Percentiles rank a stretch among this genome's conserved stretches.
Conservation (phyloP, 2,329 filamentous ascomycete species). For the Didymella arachidicola region DNA sequence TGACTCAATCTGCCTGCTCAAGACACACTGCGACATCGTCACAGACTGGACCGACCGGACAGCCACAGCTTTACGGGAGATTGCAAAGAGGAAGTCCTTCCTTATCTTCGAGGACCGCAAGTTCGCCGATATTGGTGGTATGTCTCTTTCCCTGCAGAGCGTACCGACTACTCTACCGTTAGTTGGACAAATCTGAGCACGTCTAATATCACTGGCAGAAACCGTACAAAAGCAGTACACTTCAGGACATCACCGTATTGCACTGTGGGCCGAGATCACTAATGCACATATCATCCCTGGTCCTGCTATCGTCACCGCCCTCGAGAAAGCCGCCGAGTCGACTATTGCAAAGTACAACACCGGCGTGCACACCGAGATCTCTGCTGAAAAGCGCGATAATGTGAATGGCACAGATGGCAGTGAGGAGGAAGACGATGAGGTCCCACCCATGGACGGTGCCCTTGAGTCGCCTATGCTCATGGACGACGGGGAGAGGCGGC, state of each 20-base stretch:
- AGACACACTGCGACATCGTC: constrained; percentile 69
- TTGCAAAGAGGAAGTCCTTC: constrained; percentile 59
- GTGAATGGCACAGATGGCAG: constrained; percentile 40
- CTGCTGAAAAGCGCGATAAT: constrained; percentile 44
- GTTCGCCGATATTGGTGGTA: constrained; percentile 65
- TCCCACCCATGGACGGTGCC: constrained; percentile 39
- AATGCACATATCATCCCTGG: constrained; percentile 63
- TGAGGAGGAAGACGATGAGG: constrained; percentile 49
- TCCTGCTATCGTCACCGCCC: constrained; percentile 60
- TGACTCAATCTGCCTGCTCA: constrained; percentile 67
- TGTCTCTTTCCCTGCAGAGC: constrained; percentile 26
- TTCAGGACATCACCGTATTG: constrained; percentile 59
- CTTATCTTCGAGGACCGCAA: constrained; percentile 64
- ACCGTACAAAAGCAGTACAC: constrained; percentile 65
- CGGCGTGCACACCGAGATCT: constrained; percentile 61
- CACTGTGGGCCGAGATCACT: constrained; percentile 61
- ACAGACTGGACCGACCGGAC: constrained; percentile 67
- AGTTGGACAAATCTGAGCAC: not conserved
- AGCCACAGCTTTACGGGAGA: constrained; percentile 57
- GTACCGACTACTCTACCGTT: not conserved
- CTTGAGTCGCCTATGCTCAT: constrained; percentile 45
- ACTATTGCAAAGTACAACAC: constrained; percentile 60
- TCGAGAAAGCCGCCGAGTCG: constrained; percentile 57
- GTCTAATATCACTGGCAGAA: constrained; percentile 45
- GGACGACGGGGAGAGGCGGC: constrained; percentile 40